phyloP scores from a whole-genome alignment of 441 rosid genomes.

The Adansonia gregorii region DNA sequence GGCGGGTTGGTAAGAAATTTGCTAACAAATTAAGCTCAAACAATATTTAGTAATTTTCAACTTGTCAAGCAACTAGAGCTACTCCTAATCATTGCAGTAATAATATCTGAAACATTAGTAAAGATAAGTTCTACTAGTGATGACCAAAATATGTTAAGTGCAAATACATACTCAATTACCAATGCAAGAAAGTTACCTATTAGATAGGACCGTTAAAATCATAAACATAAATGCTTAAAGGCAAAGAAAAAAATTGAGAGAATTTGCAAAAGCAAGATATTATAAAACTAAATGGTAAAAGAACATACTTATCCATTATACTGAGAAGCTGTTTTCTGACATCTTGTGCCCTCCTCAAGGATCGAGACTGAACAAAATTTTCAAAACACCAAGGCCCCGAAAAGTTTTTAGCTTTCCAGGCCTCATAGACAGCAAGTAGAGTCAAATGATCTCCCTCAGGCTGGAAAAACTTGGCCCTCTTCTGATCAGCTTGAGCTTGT shows the following conservation, averaged over 20 bases:
- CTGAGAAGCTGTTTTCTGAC: constrained; percentile 89
- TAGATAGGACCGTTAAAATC: background rate
- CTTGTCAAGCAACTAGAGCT: background rate
- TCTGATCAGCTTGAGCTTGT: constrained; percentile 93
- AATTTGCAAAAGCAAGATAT: background rate
- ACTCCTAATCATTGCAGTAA: background rate
- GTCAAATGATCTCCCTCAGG: constrained; percentile 95
- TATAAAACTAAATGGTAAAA: background rate
- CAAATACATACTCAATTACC: background rate
- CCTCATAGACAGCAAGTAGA: constrained; percentile 82
- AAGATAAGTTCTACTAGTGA: background rate
- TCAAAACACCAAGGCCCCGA: constrained; percentile 93
- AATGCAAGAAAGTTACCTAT: background rate
- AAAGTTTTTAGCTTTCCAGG: constrained; percentile 91
- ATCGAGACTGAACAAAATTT: constrained; percentile 81
- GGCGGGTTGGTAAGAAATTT: background rate
- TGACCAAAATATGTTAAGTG: background rate
- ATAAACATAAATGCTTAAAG: background rate
- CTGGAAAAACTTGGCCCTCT: constrained; percentile 88
- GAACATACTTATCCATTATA: constrained; percentile 82
- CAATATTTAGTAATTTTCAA: background rate
- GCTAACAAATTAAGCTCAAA: background rate
- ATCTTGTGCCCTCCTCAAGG: constrained; percentile 84
- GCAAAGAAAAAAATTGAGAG: background rate
- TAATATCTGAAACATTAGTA: background rate